Percentiles rank a stretch among this genome's conserved stretches.
Conservation (phyloP, 2,329 filamentous ascomycete species). For the Pseudocercospora vitis region DNA sequence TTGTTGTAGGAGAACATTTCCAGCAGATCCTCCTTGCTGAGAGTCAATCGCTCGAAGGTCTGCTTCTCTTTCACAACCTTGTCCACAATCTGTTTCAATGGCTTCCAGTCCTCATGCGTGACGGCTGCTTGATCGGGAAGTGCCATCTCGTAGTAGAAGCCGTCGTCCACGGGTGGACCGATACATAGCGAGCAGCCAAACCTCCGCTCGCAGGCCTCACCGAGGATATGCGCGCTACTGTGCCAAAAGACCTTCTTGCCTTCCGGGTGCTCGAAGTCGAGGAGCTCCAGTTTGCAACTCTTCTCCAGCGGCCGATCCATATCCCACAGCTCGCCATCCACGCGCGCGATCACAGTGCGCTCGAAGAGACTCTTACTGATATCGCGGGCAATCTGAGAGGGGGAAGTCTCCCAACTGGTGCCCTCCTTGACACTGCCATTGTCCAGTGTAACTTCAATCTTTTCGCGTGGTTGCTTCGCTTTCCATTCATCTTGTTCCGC, state of each 20-base stretch:
- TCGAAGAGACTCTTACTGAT: conserved; percentile 85
- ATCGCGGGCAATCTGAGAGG: conserved; percentile 70
- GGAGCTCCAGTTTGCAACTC: conserved; percentile 78
- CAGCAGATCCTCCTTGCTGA: conserved; percentile 86
- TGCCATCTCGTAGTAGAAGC: conserved; percentile 98
- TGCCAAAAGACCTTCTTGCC: conserved; percentile 98
- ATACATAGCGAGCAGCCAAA: conserved; percentile 93
- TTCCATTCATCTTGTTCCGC: conserved; percentile 77
- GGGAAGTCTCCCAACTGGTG: conserved; percentile 89
- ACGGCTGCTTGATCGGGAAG: conserved; percentile 70
- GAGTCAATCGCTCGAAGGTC: conserved; percentile 82
- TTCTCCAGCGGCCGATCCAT: conserved; percentile 85
- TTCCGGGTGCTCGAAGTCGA: conserved; percentile 73
- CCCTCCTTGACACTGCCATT: conserved; percentile 71
- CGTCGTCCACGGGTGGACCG: conserved; percentile 85
- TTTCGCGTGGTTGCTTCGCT: conserved; percentile 66
- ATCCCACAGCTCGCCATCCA: conserved; percentile 90
- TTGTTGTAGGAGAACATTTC: conserved; percentile 98
- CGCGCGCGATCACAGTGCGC: conserved; percentile 80
- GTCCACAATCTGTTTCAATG: conserved; percentile 74
- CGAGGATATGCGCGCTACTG: conserved; percentile 91
- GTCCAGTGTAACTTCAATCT: conserved; percentile 71
- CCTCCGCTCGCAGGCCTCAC: conserved; percentile 85
- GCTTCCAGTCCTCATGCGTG: conserved; percentile 75
- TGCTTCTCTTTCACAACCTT: conserved; percentile 96